Evolutionary conservation across 192 early-diverging fungal species (phyloP), one percentile per base, ranked within the genome.

Genomic region (Mortierella antarctica): DNA sequence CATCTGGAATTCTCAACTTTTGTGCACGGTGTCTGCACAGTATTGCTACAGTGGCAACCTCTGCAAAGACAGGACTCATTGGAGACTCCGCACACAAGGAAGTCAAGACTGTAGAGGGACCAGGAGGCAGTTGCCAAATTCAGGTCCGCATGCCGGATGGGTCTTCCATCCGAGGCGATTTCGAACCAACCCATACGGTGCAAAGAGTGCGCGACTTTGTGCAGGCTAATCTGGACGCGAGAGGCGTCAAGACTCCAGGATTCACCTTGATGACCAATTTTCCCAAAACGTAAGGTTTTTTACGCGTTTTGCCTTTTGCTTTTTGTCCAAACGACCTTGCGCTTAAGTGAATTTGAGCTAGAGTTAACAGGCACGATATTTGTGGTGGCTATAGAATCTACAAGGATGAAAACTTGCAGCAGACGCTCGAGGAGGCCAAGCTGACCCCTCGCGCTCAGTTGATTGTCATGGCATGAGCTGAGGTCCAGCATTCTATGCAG

Each of bases 41-140:
- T 40, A n/a, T 78, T 47, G 42, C 55, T 12, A 46, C 54, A 13
- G 62, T 57, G 1, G 75, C 75, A 6, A 49, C 59, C 7, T 69
- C 68, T 8, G 75, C 75, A 62, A 78, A 78, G 62, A 66, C 75
- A 40, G 67, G 75, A 11, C 62, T 78, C 11, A 60, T 78, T 54
- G 68, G 75, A 7, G 63, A 70, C 47, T 46, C 45, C n/a, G n/a
- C 18, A 17, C 20, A 39, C 6, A 60, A 52, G 18, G 75, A 78
- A 41, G 42, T 54, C 14, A 65, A 65, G 20, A 70, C 57, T 0
- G 63, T 78, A 6, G 75, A 78, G 31, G 62, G 75, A 17, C 75
- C 75, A 21, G 75, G 75, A 47, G 75, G 75, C 18, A 69, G 55
- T 23, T 78, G 75, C 18, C 75, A 78, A 63, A 78, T 78, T 42